These are phyloP conservation scores for Apiospora kogelbergensis DNA, from an alignment of 2,329 filamentous ascomycete genomes.

Conservation along the genomic window DNA sequence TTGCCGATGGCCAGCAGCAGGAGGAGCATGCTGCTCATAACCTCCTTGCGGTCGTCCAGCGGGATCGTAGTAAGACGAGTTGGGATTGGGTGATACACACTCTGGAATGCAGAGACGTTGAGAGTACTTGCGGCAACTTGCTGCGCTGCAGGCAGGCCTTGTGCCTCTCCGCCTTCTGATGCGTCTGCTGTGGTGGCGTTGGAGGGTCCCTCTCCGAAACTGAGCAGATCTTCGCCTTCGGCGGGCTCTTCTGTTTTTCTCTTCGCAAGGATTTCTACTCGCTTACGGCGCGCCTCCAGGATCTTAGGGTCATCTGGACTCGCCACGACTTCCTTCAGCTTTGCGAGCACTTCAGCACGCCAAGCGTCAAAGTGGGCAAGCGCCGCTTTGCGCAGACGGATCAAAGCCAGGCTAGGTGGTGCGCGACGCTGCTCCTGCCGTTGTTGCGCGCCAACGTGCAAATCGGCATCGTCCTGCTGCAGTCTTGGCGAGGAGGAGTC, in stretches of 20 bases:
- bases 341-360: constrained; percentile 67
- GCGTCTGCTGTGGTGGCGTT: too few species aligned
- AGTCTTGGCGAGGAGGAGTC: constrained; percentile 12
- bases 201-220: constrained; percentile 34
- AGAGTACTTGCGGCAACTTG: background rate
- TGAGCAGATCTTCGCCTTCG: constrained; percentile 41
- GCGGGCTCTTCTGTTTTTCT: constrained; percentile 34
- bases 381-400: constrained; percentile 49
- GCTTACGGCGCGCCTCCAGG: constrained; percentile 45
- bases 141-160: constrained; percentile 30
- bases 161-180: background rate
- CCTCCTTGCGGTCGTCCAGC: constrained; percentile 57
- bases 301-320: constrained; percentile 49
- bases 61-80: constrained; percentile 57
- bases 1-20: constrained; percentile 70
- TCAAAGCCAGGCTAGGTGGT: constrained; percentile 30
- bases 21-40: constrained; percentile 69
- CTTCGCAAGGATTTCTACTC: constrained; percentile 42
- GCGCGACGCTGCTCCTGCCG: constrained; percentile 1
- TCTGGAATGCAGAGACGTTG: constrained; percentile 38
- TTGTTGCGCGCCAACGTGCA: background rate
- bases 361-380: constrained; percentile 75
- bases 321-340: constrained; percentile 67
- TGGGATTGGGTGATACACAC: constrained; percentile 52
- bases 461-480: background rate